Evolutionary conservation across 306 rosid genomes (phyloP), one percentile per base, ranked within the genome.

Genomic region (Spatholobus suberectus): DNA sequence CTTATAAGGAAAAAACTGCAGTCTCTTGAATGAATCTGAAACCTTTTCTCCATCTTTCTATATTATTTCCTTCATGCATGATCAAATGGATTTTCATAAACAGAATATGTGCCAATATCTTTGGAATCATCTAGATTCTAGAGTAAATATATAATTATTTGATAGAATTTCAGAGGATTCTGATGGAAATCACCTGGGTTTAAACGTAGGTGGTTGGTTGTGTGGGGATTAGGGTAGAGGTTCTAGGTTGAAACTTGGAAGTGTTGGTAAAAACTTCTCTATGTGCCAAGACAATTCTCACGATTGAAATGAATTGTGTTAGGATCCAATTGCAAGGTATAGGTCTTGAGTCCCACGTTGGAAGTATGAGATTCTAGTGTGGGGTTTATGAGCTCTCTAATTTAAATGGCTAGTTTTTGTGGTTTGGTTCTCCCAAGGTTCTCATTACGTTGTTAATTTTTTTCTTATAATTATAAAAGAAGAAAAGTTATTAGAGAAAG

Each of bases 21-120:
- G 40, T 74, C 21, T 75, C 4, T 57, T 68, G 79, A 82, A 61
- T 75, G 77, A 70, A 52, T 23, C 43, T 70, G 70, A 35, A 67
- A 58, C 69, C 17, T 35, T 61, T 44, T 63, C 27, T 70, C 47
- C 46, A 35, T 82, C 29, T 34, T 24, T 80, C 65, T 76, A 5
- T 40, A 24, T 70, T 3, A 43, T 71, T 80, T 69, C 47, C 5
- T n/a, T n/a, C n/a, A n/a, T 61, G 58, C 27, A 47, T 63, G 59
- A 23, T 70, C 57, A 17, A 77, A 27, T 69, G 77, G 55, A 35
- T 70, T 62, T 80, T 61, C 38, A 29, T 67, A 20, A 47, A 21
- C 35, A 55, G 51, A 63, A 52, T 46, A 54, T 14, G 37, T 57
- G 38, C 59, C 35, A 20, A 4, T 44, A 74, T 67, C 78, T 26